phyloP scores from a whole-genome alignment of 495 filamentous ascomycete genomes.

The Xylaria flabelliformis region DNA sequence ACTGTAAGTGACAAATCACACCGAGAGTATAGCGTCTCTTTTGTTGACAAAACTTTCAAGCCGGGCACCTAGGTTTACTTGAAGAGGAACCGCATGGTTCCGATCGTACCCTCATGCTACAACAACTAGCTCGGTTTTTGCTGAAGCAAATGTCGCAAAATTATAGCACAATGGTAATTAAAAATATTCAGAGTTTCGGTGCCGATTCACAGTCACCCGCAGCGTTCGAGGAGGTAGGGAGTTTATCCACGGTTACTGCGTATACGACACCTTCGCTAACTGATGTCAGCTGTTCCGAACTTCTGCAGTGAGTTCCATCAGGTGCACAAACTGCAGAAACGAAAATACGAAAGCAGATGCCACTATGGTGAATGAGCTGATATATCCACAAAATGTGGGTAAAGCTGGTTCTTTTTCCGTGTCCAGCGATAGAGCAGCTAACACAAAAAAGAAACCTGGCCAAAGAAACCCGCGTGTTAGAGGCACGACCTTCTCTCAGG shows the following conservation, averaged over 20 bases:
- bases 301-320: constrained; percentile 61
- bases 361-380: constrained; percentile 79
- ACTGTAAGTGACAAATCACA: constrained; percentile 51
- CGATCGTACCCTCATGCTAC: constrained; percentile 71
- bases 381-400: constrained; percentile 72
- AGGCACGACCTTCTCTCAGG: constrained; percentile 74
- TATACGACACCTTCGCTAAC: constrained; percentile 11
- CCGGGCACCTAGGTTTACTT: constrained; percentile 72
- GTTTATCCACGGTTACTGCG: background rate
- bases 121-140: constrained; percentile 78
- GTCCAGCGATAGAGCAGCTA: constrained; percentile 31
- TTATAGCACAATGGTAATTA: constrained; percentile 63
- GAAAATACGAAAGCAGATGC: constrained; percentile 73
- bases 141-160: constrained; percentile 74
- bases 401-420: constrained; percentile 12
- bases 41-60: constrained; percentile 43
- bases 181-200: constrained; percentile 47
- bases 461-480: constrained; percentile 60
- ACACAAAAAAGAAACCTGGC: constrained; percentile 44
- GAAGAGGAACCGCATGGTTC: constrained; percentile 80
- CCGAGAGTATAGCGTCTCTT: constrained; percentile 6
- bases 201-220: constrained; percentile 25
- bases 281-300: constrained; percentile 45
- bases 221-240: constrained; percentile 39
- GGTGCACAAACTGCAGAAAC: constrained; percentile 81